These are phyloP conservation scores for Bacidia rubella DNA, from an alignment of 495 filamentous ascomycete species.

Conservation along the genomic window DNA sequence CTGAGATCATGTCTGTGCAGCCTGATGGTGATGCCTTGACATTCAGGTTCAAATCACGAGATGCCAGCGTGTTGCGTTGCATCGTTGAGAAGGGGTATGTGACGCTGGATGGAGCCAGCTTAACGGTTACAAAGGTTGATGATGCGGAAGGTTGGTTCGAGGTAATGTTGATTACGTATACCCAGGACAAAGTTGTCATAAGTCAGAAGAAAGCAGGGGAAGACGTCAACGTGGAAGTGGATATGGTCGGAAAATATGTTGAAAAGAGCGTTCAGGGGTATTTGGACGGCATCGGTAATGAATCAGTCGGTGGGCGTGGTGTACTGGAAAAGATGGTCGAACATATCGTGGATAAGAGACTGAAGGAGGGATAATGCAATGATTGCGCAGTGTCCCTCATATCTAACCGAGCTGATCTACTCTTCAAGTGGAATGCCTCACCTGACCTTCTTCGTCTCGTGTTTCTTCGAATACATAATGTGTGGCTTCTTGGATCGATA, in stretches of 20 bases:
- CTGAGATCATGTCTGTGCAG: conserved; percentile 49
- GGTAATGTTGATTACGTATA: conserved; percentile 98
- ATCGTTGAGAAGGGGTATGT: conserved; percentile 96
- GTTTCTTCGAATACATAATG: too few species aligned
- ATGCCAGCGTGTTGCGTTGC: conserved; percentile 56
- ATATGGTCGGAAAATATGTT: conserved; percentile 97
- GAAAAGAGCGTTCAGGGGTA: conserved; percentile 72
- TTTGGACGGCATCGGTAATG: conserved; percentile 32
- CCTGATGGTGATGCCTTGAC: conserved; percentile 82
- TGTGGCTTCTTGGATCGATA: too few species aligned
- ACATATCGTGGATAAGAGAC: conserved; percentile 60
- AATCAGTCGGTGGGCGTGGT: conserved; percentile 38
- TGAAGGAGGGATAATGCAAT: conserved; percentile 25
- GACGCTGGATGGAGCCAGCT: conserved; percentile 86
- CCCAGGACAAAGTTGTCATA: conserved; percentile 82
- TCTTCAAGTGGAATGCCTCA: neutral
- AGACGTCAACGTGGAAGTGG: conserved; percentile 90
- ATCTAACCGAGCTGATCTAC: neutral
- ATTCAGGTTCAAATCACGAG: conserved; percentile 63
- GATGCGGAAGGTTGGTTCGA: conserved; percentile 62
- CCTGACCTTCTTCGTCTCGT: too few species aligned
- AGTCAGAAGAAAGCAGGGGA: conserved; percentile 72
- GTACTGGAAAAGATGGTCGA: conserved; percentile 76
- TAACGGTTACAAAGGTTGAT: conserved; percentile 74
- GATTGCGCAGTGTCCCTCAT: neutral